phyloP scores from a whole-genome alignment of 352 stramenopile genomes.

The Aphanomyces invadans region DNA sequence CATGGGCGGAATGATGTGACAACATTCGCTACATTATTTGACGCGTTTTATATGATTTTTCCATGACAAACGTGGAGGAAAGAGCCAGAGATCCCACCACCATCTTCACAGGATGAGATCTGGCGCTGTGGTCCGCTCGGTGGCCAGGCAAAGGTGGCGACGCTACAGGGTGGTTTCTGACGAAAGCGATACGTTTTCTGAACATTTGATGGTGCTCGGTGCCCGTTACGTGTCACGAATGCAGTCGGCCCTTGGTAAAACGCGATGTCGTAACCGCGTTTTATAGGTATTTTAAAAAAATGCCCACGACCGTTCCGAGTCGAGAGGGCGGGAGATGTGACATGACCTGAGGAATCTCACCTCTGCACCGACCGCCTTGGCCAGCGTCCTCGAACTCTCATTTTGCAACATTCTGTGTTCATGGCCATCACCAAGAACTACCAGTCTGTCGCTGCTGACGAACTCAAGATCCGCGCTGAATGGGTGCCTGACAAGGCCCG shows the following conservation, averaged over 20 bases:
- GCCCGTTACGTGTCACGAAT: background rate
- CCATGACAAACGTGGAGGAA: background rate
- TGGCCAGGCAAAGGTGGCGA: too few species aligned
- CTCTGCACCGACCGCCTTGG: background rate
- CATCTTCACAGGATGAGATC: background rate
- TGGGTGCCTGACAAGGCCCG: conserved; percentile 7
- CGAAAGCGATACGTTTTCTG: too few species aligned
- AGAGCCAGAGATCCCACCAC: background rate
- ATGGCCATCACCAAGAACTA: background rate
- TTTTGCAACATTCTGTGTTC: background rate
- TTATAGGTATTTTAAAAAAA: conserved; percentile 11
- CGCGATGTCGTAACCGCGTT: too few species aligned
- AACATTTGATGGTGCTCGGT: too few species aligned
- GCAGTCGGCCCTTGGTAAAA: too few species aligned
- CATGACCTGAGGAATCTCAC: background rate
- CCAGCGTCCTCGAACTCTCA: too few species aligned
- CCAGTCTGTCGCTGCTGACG: background rate
- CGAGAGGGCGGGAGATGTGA: too few species aligned
- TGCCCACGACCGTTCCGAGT: too few species aligned
- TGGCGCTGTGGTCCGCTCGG: too few species aligned
- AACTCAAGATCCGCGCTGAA: background rate
- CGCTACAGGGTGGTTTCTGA: too few species aligned
- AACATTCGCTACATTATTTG: too few species aligned
- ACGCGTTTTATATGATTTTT: background rate
- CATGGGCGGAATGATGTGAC: too few species aligned